Evolutionary conservation across 139 green algal genomes (phyloP), one percentile per base, ranked within the genome.

Genomic region (Coelastrella sp.): DNA sequence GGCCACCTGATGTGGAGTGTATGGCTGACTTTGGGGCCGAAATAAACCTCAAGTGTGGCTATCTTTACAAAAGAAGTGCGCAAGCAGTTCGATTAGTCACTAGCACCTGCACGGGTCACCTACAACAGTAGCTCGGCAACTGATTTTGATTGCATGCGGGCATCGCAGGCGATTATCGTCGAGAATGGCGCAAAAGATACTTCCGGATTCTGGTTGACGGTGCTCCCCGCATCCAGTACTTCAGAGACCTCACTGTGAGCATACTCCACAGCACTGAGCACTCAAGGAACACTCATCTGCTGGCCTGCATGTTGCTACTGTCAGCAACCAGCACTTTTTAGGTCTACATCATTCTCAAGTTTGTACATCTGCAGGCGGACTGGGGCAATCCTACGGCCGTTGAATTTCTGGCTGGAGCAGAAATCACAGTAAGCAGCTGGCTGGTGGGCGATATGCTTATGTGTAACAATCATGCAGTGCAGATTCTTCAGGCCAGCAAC

Each of bases 141-240:
- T 21, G 23, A n/a, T 5, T 13, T 15, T 75, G 62, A 25, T 62
- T 41, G 9, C 38, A 63, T 63, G 5, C 13, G 37, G 72, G 30
- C 34, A 21, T 66, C 48, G 45, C 79, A 85, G 79, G 79, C 63
- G 79, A 85, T 59, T 85, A 85, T 38, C 41, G 64, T 40, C 79
- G 79, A 53, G 79, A 85, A 35, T 85, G 79, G 79, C 60, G 79
- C 21, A 75, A 76, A 8, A 41, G 79, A 2, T 85, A 78, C 63
- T 85, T 77, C 13, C 32, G 57, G 27, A 78, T 85, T 7, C 21
- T 77, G 13, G 64, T 40, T 67, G 79, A 64, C 6, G 64, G 67
- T 45, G 43, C 69, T 40, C 79, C 79, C 17, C 79, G 43, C 30
- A 78, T 85, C 21, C 45, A 67, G 30, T 85, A 85, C 48, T 85